These are phyloP conservation scores for Cetradonia linearis DNA, from an alignment of 495 filamentous ascomycete species.

Conservation along the genomic window DNA sequence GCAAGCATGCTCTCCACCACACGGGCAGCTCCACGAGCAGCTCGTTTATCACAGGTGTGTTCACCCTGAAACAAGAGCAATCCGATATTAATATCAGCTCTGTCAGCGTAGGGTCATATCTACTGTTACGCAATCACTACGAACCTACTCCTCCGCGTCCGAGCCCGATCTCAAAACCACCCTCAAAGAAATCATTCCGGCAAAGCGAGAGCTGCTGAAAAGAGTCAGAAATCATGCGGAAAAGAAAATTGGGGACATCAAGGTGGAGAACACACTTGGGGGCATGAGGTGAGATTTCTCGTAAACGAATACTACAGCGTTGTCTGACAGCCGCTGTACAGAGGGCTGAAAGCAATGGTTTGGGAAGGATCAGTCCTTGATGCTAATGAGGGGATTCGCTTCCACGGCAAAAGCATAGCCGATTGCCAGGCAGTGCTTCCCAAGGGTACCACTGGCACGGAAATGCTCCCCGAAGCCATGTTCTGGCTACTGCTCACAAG, in stretches of 20 bases:
- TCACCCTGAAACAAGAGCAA: background rate
- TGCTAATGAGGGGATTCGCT: conserved; percentile 92
- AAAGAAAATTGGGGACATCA: conserved; percentile 81
- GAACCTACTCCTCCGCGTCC: conserved; percentile 56
- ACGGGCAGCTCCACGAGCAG: conserved; percentile 2
- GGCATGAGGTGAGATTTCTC: conserved; percentile 64
- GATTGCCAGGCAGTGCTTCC: conserved; percentile 91
- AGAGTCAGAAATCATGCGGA: conserved; percentile 78
- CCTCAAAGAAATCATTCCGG: conserved; percentile 72
- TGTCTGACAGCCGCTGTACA: conserved; percentile 24
- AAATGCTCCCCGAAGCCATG: conserved; percentile 99
- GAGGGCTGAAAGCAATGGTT: conserved; percentile 90
- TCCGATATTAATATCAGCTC: background rate
- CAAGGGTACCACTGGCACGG: conserved; percentile 86
- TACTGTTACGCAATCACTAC: conserved; percentile 4
- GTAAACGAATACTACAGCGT: background rate
- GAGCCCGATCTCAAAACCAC: conserved; percentile 84
- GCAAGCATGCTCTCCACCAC: conserved; percentile 11
- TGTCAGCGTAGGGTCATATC: background rate
- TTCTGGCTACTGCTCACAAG: conserved; percentile 98
- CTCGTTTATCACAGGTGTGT: background rate
- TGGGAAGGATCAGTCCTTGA: conserved; percentile 99
- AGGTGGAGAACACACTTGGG: conserved; percentile 85
- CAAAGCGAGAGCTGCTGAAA: conserved; percentile 83
- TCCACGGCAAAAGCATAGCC: conserved; percentile 95